phyloP scores from a whole-genome alignment of 345 rosid genomes.

The Sonneratia alba region DNA sequence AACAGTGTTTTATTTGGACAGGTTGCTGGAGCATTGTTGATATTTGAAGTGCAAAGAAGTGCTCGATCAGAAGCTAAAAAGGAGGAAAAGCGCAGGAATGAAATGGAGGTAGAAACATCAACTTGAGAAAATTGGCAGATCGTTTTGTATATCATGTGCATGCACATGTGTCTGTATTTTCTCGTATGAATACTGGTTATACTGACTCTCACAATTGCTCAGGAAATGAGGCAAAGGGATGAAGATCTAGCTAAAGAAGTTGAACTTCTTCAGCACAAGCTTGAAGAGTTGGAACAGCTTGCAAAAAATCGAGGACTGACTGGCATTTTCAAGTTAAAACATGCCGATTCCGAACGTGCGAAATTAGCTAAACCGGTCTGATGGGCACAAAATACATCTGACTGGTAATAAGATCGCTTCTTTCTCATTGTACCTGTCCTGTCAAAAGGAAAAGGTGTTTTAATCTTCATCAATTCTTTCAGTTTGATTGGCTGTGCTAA shows the following conservation, averaged over 20 bases:
- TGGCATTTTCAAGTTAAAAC: conserved; percentile 44
- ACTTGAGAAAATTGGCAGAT: too few species aligned
- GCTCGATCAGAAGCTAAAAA: too few species aligned
- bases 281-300: conserved; percentile 68
- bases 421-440: background rate
- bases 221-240: conserved; percentile 60
- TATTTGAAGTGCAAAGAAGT: too few species aligned
- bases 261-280: conserved; percentile 39
- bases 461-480: background rate
- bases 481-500: background rate
- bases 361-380: conserved; percentile 31
- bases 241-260: conserved; percentile 51
- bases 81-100: too few species aligned
- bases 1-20: too few species aligned
- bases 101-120: too few species aligned
- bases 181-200: background rate
- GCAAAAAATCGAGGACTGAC: conserved; percentile 55
- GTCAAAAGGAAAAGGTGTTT: background rate
- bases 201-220: background rate
- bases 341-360: conserved; percentile 15
- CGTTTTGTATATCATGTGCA: too few species aligned
- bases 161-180: background rate
- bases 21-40: too few species aligned
- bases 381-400: conserved; percentile 4
- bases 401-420: background rate